A percentile compares a stretch with the other conserved stretches of the same genome.
phyloP scores from a whole-genome alignment of 2,329 filamentous ascomycete species.

The Bipolaris gigantea region DNA sequence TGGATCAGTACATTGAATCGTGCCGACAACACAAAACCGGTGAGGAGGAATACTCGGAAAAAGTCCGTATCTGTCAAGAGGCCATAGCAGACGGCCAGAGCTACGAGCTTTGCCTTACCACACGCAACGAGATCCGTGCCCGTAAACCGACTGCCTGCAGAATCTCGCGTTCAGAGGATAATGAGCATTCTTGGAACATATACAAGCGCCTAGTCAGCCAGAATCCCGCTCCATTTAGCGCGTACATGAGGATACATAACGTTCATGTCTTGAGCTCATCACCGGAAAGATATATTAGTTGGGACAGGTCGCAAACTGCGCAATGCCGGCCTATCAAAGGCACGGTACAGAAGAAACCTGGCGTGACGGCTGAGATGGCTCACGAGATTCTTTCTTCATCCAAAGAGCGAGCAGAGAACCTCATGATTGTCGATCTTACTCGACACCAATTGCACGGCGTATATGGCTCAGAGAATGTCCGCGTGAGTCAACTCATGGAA shows the following conservation, averaged over 20 bases:
- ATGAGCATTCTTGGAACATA: conserved; percentile 61
- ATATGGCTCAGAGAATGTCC: conserved; percentile 72
- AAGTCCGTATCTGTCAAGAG: conserved; percentile 70
- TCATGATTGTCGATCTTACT: conserved; percentile 98
- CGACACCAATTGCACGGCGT: conserved; percentile 89
- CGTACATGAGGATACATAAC: conserved; percentile 68
- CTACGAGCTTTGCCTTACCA: conserved; percentile 84
- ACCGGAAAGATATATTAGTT: conserved; percentile 84
- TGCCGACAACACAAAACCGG: conserved; percentile 19
- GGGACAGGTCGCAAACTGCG: conserved; percentile 62
- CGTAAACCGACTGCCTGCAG: conserved; percentile 26
- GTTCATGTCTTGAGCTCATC: conserved; percentile 77
- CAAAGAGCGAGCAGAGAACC: conserved; percentile 92
- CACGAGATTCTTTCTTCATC: conserved; percentile 72
- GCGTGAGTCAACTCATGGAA: conserved; percentile 75
- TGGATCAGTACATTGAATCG: conserved; percentile 33
- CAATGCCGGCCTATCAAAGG: conserved; percentile 95
- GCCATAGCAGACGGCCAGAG: conserved; percentile 76
- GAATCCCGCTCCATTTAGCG: conserved; percentile 84
- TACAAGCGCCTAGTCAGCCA: conserved; percentile 69
- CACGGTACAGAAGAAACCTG: conserved; percentile 77
- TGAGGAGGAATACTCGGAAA: conserved; percentile 59
- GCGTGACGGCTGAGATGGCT: conserved; percentile 71
- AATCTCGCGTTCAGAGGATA: conserved; percentile 38
- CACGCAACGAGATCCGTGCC: conserved; percentile 65